Percentiles rank a stretch among this genome's conserved stretches.
Conservation (phyloP, 129 eudicot genomes). For the Chrysanthemum makinoi region DNA sequence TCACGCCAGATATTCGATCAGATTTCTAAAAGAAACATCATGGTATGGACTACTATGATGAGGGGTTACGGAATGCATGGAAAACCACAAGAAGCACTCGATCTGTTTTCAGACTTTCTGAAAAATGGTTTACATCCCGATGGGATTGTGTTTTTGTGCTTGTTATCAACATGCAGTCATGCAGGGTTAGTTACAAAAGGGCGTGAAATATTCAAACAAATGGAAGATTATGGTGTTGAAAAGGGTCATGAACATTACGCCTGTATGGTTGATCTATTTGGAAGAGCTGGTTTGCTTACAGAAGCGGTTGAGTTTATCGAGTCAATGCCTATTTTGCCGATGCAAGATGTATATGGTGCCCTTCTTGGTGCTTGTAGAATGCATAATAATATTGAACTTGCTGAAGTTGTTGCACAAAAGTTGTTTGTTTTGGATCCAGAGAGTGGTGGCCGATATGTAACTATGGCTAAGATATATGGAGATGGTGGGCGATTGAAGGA, state of each 20-base stretch:
- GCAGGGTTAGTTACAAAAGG: slow-evolving; percentile 45
- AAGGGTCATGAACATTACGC: slow-evolving; percentile 50
- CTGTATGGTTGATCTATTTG: slow-evolving; percentile 47
- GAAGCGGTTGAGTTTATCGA: slow-evolving; percentile 38
- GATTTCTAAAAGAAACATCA: slow-evolving; percentile 32
- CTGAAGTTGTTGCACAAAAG: slow-evolving; percentile 46
- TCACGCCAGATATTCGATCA: slow-evolving; percentile 35
- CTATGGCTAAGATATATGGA: slow-evolving; percentile 48
- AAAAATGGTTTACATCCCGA: slow-evolving; percentile 40
- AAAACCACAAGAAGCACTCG: slow-evolving; percentile 34
- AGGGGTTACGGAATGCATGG: slow-evolving; percentile 56
- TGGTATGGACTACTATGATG: slow-evolving; percentile 52
- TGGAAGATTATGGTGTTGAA: slow-evolving; percentile 39
- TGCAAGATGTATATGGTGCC: slow-evolving; percentile 45
- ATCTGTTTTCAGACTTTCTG: slow-evolving; percentile 34
- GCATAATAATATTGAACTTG: slow-evolving; percentile 42
- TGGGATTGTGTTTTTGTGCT: slow-evolving; percentile 36
- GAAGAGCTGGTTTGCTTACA: slow-evolving; percentile 43
- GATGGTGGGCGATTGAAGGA: slow-evolving; percentile 45
- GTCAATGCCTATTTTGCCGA: slow-evolving; percentile 37
- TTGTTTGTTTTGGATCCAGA: slow-evolving; percentile 47
- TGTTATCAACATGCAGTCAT: slow-evolving; percentile 54
- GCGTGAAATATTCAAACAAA: slow-evolving; percentile 34
- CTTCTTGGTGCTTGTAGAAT: slow-evolving; percentile 49
- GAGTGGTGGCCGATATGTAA: slow-evolving; percentile 46